A percentile compares a stretch with the other conserved stretches of the same genome.
phyloP scores from a whole-genome alignment of 805 yeast species.

The Candida lessepsii region DNA sequence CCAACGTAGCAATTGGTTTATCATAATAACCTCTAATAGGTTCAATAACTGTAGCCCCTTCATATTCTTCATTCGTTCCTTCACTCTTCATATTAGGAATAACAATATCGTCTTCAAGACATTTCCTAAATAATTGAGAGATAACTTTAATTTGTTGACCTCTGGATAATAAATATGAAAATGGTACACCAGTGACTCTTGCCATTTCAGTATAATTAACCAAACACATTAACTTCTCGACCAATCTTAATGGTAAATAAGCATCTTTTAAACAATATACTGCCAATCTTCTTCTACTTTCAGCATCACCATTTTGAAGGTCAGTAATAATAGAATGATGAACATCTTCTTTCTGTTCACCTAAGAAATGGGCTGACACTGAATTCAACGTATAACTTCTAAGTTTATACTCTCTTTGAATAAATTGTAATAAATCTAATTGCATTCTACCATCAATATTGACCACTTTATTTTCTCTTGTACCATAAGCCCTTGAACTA shows the following conservation, averaged over 20 bases:
- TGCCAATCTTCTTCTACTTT: constrained; percentile 91
- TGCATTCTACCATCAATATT: constrained; percentile 97
- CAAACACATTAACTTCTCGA: constrained; percentile 93
- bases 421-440: constrained; percentile 85
- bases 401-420: constrained; percentile 91
- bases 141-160: constrained; percentile 98
- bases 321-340: constrained; percentile 96
- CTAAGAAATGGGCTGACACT: constrained; percentile 88
- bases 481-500: constrained; percentile 94
- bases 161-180: constrained; percentile 79
- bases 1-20: constrained; percentile 95
- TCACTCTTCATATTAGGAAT: constrained; percentile 86
- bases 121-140: constrained; percentile 91
- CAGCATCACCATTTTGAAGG: constrained; percentile 86
- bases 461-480: constrained; percentile 85
- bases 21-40: constrained; percentile 95
- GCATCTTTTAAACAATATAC: constrained; percentile 98
- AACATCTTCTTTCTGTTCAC: constrained; percentile 97
- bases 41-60: constrained; percentile 99
- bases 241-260: constrained; percentile 78
- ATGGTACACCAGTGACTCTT: constrained; percentile 98
- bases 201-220: constrained; percentile 99
- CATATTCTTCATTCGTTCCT: constrained; percentile 88
- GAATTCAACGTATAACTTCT: constrained; percentile 94
- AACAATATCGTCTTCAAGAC: constrained; percentile 79